Evolutionary conservation across 2,329 filamentous ascomycete species (phyloP).

Genomic region (Aspergillus felis): DNA sequence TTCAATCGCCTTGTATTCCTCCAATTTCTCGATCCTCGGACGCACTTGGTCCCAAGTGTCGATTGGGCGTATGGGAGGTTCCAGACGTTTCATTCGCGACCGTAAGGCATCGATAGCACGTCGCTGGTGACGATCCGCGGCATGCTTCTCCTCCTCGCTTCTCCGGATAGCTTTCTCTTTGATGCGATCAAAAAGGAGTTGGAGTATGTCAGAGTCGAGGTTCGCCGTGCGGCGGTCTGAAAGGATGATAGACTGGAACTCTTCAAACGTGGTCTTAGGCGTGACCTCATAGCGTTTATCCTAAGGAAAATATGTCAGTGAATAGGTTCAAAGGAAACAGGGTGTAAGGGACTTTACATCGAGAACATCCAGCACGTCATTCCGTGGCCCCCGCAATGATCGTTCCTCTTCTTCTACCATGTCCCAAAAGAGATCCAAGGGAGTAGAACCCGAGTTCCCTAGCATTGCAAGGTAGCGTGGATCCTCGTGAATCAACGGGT

Average conservation of each 20-base stretch:
- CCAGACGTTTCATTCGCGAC: constrained; percentile 80
- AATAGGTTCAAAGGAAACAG: not conserved
- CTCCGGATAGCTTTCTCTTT: constrained; percentile 81
- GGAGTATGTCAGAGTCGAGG: constrained; percentile 74
- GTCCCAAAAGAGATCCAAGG: constrained; percentile 94
- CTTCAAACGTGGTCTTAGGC: constrained; percentile 78
- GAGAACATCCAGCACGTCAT: constrained; percentile 81
- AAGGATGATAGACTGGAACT: constrained; percentile 78
- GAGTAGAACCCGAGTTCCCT: constrained; percentile 77
- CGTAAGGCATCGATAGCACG: constrained; percentile 80
- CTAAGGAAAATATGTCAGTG: constrained; percentile 48
- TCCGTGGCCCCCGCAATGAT: constrained; percentile 73
- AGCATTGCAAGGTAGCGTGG: constrained; percentile 78
- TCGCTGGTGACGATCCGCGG: constrained; percentile 80
- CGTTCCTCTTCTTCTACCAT: constrained; percentile 89
- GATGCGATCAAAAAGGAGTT: constrained; percentile 80
- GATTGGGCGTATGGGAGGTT: constrained; percentile 70
- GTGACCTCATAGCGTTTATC: constrained; percentile 91
- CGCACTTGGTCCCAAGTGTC: constrained; percentile 90
- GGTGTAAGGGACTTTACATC: constrained; percentile 59
- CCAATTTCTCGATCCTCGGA: constrained; percentile 70
- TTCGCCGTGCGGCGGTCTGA: constrained; percentile 84
- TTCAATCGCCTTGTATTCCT: constrained; percentile 78
- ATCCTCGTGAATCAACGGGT: constrained; percentile 72
- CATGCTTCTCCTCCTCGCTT: constrained; percentile 76